Conservation (phyloP, 257 asterid species). For the Plantago ovata region DNA sequence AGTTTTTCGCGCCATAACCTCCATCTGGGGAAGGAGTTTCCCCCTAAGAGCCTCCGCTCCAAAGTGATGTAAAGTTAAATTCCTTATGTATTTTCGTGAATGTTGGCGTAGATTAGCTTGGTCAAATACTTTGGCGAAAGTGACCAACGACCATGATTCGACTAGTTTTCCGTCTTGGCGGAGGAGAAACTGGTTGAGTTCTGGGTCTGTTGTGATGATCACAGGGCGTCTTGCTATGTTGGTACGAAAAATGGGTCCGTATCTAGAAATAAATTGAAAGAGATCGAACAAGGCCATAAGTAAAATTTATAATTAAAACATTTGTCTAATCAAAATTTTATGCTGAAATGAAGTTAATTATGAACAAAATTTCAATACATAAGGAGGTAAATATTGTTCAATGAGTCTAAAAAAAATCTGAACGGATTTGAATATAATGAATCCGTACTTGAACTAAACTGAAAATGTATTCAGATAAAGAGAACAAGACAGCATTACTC, state of each 20-base stretch:
- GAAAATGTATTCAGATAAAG: too few species aligned
- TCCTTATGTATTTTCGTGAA: constrained; percentile 54
- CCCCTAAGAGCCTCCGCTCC: constrained; percentile 56
- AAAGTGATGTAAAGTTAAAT: constrained; percentile 55
- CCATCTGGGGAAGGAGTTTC: constrained; percentile 58
- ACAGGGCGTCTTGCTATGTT: constrained; percentile 69
- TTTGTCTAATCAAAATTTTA: too few species aligned
- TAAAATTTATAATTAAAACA: too few species aligned
- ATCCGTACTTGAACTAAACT: too few species aligned
- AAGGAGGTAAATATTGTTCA: too few species aligned
- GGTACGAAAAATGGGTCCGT: constrained; percentile 62
- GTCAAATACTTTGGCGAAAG: constrained; percentile 71
- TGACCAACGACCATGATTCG: constrained; percentile 76
- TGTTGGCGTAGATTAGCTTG: constrained; percentile 45
- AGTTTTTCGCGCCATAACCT: constrained; percentile 35
- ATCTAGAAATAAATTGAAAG: constrained; percentile 34
- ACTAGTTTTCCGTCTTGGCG: constrained; percentile 76
- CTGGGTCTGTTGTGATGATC: constrained; percentile 63
- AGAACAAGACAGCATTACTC: too few species aligned
- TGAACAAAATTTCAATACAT: too few species aligned
- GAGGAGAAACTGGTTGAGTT: constrained; percentile 67
- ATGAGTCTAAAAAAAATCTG: too few species aligned
- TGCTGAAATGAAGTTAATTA: too few species aligned
- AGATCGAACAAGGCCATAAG: too few species aligned
- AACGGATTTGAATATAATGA: too few species aligned